Evolutionary conservation across 345 rosid genomes (phyloP).

Genomic region (Punica granatum): DNA sequence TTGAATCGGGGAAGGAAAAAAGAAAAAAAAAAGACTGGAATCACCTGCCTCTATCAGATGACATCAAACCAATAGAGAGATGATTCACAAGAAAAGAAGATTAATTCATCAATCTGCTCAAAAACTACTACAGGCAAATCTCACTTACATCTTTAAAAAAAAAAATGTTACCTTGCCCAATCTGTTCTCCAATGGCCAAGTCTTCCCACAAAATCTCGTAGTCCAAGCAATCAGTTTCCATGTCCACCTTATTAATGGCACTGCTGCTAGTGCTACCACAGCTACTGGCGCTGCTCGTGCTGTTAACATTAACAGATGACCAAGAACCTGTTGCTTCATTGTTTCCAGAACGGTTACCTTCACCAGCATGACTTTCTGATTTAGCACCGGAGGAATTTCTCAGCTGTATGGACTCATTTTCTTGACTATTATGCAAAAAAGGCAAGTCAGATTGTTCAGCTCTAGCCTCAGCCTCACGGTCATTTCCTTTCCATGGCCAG

Average conservation of each 20-base stretch:
- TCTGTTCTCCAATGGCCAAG: constrained; percentile 71
- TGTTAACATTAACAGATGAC: constrained; percentile 77
- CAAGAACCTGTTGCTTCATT: constrained; percentile 72
- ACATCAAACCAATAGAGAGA: background rate
- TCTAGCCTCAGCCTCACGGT: constrained; percentile 54
- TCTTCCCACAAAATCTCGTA: constrained; percentile 95
- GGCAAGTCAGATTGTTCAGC: constrained; percentile 44
- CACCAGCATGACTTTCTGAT: constrained; percentile 40
- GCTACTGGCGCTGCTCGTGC: constrained; percentile 92
- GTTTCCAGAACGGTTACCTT: constrained; percentile 37
- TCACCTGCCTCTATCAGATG: background rate
- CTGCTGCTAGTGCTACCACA: constrained; percentile 79
- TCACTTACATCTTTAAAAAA: background rate
- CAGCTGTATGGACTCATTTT: constrained; percentile 34
- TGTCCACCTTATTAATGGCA: constrained; percentile 66
- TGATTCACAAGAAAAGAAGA: background rate
- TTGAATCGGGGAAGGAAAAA: no score
- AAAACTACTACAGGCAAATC: background rate
- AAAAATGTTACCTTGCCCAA: constrained; percentile 74
- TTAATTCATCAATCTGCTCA: background rate
- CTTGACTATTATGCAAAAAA: constrained; percentile 53
- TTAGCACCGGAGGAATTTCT: constrained; percentile 33
- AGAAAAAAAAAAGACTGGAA: background rate
- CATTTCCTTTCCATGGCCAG: constrained; percentile 97
- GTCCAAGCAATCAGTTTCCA: constrained; percentile 69